Base-by-base conservation (phyloP, 1,284 basidiomycete species). In the Leccinum solheimii region DNA sequence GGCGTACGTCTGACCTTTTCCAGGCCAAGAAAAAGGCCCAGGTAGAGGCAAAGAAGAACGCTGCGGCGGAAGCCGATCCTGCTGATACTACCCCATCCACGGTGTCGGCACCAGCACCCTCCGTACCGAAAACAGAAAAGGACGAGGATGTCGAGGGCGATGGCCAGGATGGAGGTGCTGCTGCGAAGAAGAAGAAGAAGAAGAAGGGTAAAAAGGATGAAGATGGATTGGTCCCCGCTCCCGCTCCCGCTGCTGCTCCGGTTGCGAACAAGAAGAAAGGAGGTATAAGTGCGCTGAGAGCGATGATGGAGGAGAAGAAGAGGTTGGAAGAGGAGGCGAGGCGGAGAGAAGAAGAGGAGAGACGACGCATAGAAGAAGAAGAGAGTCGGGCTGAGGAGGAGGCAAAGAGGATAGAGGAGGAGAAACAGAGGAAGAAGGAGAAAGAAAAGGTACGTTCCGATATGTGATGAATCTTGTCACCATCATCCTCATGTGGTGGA, bases 1-100 rank as follows among this genome's bases (percentile, higher is more conserved):
- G 23, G 52, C 62, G 21, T 49, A 59, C 40, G 32, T 43, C 59
- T 66, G 63, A 60, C 60, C 57, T 61, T 26, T 54, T 52, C 4
- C 72, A 95, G 93, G 94, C 92, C 0, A 97, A 95, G 83, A 98
- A 97, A 81, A 97, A 97, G 76, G 93, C 91, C 10, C 93, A 95
- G 75, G 90, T 90, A 16, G 92, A 90, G 40, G 90, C 90, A 9
- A 97, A 95, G 78, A 95, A 95, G 77, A 81, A 76, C 5, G 73
- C 50, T 52, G 32, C 38, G 1, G 21, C 54, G 1, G 65, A 62
- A 34, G 32, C 34, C 21, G n/a, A 78, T 5, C 74, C 75, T 9
- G 71, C 56, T 63, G 69, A 61, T 61, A 66, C 62, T 68, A 23
- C 58, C 48, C 26, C 30, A 11, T 38, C 26, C 23, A 48, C 68